Evolutionary conservation across 2,329 filamentous ascomycete genomes (phyloP).

Genomic region (Talaromyces marneffei): DNA sequence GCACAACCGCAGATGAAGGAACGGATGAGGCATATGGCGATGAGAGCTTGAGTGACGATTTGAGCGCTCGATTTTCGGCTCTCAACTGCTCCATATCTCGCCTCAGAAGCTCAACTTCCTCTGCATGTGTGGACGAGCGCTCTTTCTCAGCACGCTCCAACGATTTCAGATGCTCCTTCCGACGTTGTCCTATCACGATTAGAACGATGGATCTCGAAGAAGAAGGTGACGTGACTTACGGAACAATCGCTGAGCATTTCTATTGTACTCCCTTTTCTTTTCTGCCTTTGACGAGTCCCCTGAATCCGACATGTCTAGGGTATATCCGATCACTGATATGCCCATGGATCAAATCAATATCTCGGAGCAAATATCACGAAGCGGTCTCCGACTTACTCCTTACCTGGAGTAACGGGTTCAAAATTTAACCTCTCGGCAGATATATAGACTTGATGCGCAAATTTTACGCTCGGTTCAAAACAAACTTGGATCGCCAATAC

Average conservation of each 20-base stretch:
- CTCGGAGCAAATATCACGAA: background rate
- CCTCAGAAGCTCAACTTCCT: constrained; percentile 38
- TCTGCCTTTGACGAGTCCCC: constrained; percentile 25
- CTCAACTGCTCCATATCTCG: constrained; percentile 37
- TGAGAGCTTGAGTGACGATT: constrained; percentile 27
- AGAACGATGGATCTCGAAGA: constrained; percentile 7
- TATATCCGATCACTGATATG: background rate
- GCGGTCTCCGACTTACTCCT: background rate
- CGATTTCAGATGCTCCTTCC: constrained; percentile 42
- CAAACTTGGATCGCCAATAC: background rate
- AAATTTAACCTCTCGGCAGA: background rate
- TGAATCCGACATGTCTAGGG: constrained; percentile 24
- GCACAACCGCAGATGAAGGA: constrained; percentile 13
- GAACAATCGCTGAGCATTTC: constrained; percentile 42
- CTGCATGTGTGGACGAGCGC: constrained; percentile 34
- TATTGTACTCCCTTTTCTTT: constrained; percentile 32
- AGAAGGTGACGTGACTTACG: constrained; percentile 23
- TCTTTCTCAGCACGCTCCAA: constrained; percentile 40
- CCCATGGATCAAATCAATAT: background rate
- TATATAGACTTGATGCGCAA: too few species aligned
- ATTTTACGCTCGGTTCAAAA: background rate
- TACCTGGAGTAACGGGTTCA: background rate
- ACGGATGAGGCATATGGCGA: constrained; percentile 23
- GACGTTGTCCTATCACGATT: constrained; percentile 31
- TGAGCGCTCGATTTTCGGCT: constrained; percentile 37